Conservation (phyloP, 2,329 filamentous ascomycete genomes). For the Neofusicoccum ribis region DNA sequence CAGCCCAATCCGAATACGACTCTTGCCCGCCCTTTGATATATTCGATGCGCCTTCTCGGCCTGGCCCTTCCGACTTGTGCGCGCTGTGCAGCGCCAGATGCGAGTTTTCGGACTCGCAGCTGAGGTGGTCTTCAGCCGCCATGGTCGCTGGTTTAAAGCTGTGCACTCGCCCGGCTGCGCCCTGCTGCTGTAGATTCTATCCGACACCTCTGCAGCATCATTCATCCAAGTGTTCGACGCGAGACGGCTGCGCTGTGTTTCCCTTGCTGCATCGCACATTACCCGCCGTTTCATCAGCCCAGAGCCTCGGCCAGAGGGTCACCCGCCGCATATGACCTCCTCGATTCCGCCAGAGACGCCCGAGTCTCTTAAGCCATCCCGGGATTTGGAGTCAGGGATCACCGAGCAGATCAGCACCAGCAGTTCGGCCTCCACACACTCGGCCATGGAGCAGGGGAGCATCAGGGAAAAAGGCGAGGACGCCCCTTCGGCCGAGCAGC, state of each 20-base stretch:
- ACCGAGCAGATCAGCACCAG: background rate
- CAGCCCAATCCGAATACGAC: background rate
- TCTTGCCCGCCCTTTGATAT: background rate
- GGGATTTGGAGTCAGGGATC: background rate
- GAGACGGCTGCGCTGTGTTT: background rate
- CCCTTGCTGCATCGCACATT: background rate
- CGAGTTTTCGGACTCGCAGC: background rate
- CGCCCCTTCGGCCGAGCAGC: background rate
- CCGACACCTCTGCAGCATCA: background rate
- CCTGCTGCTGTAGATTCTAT: too few relatives aligned
- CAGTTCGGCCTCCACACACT: background rate
- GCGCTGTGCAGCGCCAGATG: background rate
- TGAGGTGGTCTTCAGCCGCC: background rate
- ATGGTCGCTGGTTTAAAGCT: background rate
- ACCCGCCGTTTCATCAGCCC: background rate
- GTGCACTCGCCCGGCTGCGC: background rate
- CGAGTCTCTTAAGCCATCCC: background rate
- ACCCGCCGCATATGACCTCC: background rate
- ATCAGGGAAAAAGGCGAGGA: background rate
- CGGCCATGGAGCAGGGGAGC: background rate
- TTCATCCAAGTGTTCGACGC: background rate
- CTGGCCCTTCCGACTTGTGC: background rate
- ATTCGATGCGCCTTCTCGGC: background rate
- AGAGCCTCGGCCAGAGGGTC: background rate
- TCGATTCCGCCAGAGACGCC: background rate